Evolutionary conservation across 805 yeast species (phyloP).

Genomic region (Grigorovia jiainica): DNA sequence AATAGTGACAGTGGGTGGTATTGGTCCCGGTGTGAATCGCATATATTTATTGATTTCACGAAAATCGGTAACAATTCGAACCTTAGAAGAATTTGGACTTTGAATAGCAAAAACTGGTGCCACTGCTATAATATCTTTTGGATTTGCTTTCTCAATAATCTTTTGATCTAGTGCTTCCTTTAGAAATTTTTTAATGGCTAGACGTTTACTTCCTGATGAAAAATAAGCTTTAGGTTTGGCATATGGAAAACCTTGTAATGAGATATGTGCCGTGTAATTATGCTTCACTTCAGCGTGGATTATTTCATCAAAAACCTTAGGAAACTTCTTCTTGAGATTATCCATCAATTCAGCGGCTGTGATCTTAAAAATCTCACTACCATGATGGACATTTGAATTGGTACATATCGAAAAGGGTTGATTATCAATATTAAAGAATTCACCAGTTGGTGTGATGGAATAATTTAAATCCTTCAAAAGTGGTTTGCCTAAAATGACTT

Average conservation of each 20-base stretch:
- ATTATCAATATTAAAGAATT: background rate
- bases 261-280: conserved; percentile 1
- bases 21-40: conserved; percentile 4
- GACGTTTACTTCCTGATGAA: background rate
- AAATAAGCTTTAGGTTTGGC: conserved; percentile 5
- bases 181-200: background rate
- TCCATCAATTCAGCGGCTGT: background rate
- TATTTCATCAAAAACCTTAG: background rate
- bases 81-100: background rate
- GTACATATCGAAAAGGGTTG: background rate
- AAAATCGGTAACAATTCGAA: conserved; percentile 4
- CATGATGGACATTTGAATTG: no score
- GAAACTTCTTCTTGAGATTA: background rate
- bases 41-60: conserved; percentile 3
- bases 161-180: conserved; percentile 1
- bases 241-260: conserved; percentile 1
- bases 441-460: background rate
- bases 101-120: conserved; percentile 4
- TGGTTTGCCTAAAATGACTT: conserved; percentile 1
- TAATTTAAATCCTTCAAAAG: background rate
- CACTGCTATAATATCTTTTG: conserved; percentile 3
- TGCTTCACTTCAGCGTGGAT: background rate
- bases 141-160: background rate
- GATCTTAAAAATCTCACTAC: background rate
- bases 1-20: conserved; percentile 3